A percentile compares a stretch with the other conserved stretches of the same genome.
Conservation (phyloP, 1,284 basidiomycete species). For the Polyporus tsugae region DNA sequence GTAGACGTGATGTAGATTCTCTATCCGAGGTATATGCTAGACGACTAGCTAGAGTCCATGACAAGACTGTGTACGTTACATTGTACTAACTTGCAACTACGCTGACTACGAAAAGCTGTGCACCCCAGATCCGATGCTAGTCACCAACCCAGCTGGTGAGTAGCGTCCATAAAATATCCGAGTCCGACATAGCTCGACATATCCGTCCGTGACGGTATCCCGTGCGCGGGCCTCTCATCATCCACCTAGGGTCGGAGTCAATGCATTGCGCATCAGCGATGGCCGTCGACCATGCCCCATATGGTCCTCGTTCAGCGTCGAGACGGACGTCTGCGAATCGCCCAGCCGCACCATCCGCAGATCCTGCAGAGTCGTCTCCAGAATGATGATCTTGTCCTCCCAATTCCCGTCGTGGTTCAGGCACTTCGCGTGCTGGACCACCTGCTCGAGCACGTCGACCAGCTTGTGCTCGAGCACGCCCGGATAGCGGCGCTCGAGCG, state of each 20-base stretch:
- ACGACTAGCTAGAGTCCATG: neutral
- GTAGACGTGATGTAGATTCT: no score
- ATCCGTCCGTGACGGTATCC: neutral
- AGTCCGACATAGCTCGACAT: neutral
- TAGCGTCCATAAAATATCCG: neutral
- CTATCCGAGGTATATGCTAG: neutral
- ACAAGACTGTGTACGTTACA: neutral
- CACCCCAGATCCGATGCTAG: neutral
- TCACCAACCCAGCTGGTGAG: neutral
- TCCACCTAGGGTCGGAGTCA: neutral
- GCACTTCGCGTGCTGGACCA: slow-evolving; percentile 20
- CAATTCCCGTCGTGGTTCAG: slow-evolving; percentile 27
- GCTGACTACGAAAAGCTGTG: neutral
- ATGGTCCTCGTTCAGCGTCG: slow-evolving; percentile 8
- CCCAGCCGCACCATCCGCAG: slow-evolving; percentile 13
- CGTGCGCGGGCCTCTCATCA: neutral
- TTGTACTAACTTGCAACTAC: neutral
- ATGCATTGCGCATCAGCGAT: slow-evolving; percentile 21
- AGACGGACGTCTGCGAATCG: neutral
- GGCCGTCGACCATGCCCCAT: slow-evolving; percentile 1
- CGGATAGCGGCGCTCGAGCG: slow-evolving; percentile 23
- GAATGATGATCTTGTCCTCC: slow-evolving; percentile 31
- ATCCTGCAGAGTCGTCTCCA: slow-evolving; percentile 23
- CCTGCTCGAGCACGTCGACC: slow-evolving; percentile 23
- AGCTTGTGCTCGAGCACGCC: slow-evolving; percentile 19